Evolutionary conservation across 768 basidiomycete species (phyloP), one percentile per base, ranked within the genome.

Genomic region (Hebeloma cylindrosporum): DNA sequence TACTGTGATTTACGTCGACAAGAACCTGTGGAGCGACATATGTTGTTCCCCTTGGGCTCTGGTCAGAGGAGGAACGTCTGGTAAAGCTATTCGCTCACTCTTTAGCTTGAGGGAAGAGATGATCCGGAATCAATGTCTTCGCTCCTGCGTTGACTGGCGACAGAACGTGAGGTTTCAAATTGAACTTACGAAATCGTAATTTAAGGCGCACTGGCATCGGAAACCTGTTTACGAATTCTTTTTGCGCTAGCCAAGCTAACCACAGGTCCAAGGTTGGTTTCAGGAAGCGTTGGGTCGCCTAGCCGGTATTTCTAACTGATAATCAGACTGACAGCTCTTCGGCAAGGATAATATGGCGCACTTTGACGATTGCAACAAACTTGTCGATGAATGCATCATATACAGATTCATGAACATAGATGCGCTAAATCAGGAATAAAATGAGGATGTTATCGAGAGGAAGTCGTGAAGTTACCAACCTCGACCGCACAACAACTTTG

Each of bases 401-500:
- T 3, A 94, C 59, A 0, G 77, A 71, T 57, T 90, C 84, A 60
- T 97, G 91, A 20, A 97, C 95, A 63, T 98, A 98, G 30, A 99
- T 92, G 13, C 95, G 79, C 86, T 92, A 55, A 7, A 14, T 42
- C 23, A 22, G 31, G 11, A 8, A 47, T 32, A n/a, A 28, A 30
- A 7, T 16, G n/a, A 20, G 16, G 16, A 11, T 25, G n/a, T 25
- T 30, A 25, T 10, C 17, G 8, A 18, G 14, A 22, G 18, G 20
- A 18, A 31, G 10, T 25, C 3, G 5, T 4, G 25, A 5, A 22
- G 7, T 26, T 4, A 58, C 70, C 11, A 49, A 87, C 88, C 73
- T 99, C 96, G 48, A 98, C 72, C 0, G 88, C 82, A 60, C 95
- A 97, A 65, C 95, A 98, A 52, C 92, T 94, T 67, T 99, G 96